These are phyloP conservation scores for Erodium trifolium DNA, from an alignment of 441 rosid species.

Conservation along the genomic window DNA sequence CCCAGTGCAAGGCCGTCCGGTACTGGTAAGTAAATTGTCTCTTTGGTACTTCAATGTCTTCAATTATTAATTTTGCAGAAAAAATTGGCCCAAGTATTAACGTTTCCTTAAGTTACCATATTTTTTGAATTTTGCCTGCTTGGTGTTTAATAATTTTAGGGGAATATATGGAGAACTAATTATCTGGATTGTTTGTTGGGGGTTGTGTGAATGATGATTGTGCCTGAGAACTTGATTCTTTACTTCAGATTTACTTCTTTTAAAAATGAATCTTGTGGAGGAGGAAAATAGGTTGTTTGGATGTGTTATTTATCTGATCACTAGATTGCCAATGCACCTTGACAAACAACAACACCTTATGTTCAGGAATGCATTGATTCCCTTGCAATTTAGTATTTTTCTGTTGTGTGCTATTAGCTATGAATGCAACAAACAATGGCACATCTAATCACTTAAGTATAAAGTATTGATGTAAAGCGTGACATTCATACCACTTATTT, in stretches of 20 bases:
- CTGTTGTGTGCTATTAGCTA: constrained; percentile 3
- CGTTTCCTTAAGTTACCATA: neutral
- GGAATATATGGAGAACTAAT: neutral
- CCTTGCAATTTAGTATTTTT: neutral
- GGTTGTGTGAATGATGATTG: neutral
- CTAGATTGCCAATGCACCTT: neutral
- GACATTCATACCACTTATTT: neutral
- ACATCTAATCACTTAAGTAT: neutral
- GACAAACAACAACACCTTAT: neutral
- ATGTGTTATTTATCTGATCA: neutral
- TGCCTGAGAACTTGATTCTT: neutral
- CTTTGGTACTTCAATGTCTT: constrained; percentile 6
- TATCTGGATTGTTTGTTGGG: neutral
- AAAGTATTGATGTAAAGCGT: neutral
- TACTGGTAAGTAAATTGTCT: constrained; percentile 53
- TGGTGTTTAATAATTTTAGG: neutral
- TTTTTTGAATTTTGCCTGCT: neutral
- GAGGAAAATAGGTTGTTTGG: neutral
- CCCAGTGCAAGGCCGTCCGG: constrained; percentile 74
- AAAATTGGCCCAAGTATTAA: neutral
- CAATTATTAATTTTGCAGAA: neutral
- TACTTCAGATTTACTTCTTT: neutral
- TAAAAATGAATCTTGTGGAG: neutral
- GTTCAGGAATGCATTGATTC: neutral
- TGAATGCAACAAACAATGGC: neutral